Evolutionary conservation across 2,329 filamentous ascomycete species (phyloP).

Genomic region (Xylogone sp.): DNA sequence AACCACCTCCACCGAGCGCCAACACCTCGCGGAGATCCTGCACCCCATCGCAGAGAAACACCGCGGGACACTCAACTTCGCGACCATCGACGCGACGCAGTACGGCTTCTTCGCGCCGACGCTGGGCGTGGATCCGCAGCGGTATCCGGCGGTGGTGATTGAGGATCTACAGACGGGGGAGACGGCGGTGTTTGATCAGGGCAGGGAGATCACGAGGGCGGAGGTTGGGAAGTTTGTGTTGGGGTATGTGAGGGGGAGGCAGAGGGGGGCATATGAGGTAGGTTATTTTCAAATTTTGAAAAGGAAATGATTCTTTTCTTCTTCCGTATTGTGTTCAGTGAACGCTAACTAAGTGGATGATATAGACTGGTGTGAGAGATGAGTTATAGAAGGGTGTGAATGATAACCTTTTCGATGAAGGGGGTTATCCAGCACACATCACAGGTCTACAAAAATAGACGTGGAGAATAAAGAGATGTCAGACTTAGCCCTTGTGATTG

Average conservation of each 20-base stretch:
- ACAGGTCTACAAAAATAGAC: too few species aligned
- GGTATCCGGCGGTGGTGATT: background rate
- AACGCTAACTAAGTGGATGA: too few species aligned
- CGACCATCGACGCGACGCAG: slow-evolving; percentile 64
- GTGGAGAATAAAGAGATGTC: too few species aligned
- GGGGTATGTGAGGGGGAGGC: background rate
- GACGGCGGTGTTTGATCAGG: background rate
- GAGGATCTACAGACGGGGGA: background rate
- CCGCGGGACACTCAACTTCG: slow-evolving; percentile 67
- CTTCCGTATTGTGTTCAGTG: too few species aligned
- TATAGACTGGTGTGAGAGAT: too few species aligned
- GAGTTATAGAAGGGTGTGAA: too few species aligned
- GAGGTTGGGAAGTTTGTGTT: background rate
- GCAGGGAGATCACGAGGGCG: background rate
- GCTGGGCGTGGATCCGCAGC: slow-evolving; percentile 1
- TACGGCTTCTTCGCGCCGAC: slow-evolving; percentile 41
- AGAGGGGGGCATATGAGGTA: background rate
- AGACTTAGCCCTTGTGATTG: too few species aligned
- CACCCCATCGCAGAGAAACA: slow-evolving; percentile 61
- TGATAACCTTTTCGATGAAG: too few species aligned
- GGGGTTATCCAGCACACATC: too few species aligned
- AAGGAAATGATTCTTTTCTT: too few species aligned
- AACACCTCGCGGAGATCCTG: slow-evolving; percentile 53
- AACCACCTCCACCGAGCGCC: slow-evolving; percentile 60
- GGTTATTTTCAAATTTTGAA: background rate